Conservation (phyloP, 805 yeast species). For the Lachancea meyersii region DNA sequence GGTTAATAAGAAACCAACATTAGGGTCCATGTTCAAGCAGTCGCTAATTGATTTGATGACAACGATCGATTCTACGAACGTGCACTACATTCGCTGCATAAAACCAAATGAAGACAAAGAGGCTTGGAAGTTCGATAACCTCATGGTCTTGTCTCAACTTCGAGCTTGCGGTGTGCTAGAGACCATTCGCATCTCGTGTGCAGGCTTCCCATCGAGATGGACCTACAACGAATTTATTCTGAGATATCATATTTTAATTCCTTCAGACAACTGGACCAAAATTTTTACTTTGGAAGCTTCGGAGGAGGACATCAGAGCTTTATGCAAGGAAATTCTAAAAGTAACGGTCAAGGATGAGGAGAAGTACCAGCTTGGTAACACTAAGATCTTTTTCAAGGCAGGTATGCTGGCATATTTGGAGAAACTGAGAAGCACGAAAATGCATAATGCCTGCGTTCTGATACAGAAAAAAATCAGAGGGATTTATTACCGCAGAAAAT, state of each 20-base stretch:
- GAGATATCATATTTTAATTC: slow-evolving; percentile 77
- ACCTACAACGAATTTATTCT: slow-evolving; percentile 88
- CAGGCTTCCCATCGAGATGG: slow-evolving; percentile 97
- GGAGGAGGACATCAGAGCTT: slow-evolving; percentile 50
- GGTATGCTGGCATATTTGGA: slow-evolving; percentile 93
- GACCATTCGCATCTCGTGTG: slow-evolving; percentile 93
- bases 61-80: slow-evolving; percentile 91
- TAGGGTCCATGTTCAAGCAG: slow-evolving; percentile 89
- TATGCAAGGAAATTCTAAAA: slow-evolving; percentile 62
- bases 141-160: slow-evolving; percentile 90
- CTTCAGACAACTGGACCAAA: slow-evolving; percentile 61
- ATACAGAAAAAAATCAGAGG: slow-evolving; percentile 80
- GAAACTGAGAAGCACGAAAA: slow-evolving; percentile 72
- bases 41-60: slow-evolving; percentile 89
- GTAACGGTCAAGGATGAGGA: slow-evolving; percentile 56
- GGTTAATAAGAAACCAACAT: slow-evolving; percentile 75
- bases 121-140: slow-evolving; percentile 93
- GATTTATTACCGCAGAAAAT: slow-evolving; percentile 55
- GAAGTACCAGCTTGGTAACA: slow-evolving; percentile 84
- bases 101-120: slow-evolving; percentile 91
- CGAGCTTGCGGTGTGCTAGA: slow-evolving; percentile 99
- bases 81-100: slow-evolving; percentile 93
- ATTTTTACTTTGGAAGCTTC: slow-evolving; percentile 49
- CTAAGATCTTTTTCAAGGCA: slow-evolving; percentile 92
- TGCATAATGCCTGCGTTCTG: slow-evolving; percentile 69